Conservation (phyloP, 2,329 filamentous ascomycete genomes). For the Didymella sp. region DNA sequence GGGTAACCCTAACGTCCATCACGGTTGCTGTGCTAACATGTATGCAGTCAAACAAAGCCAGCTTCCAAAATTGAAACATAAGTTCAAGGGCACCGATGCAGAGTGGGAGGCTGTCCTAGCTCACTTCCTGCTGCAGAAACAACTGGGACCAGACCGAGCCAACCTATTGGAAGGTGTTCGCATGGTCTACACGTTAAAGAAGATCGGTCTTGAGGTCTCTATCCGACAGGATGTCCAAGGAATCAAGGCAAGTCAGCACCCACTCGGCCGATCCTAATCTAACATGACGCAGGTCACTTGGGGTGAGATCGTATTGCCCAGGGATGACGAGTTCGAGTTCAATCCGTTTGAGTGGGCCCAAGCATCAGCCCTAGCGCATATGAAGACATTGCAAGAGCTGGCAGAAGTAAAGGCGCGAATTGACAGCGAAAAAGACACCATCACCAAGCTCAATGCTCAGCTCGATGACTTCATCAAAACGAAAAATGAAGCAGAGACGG, state of each 20-base stretch:
- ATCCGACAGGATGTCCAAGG: conserved; percentile 68
- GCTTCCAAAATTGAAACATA: conserved; percentile 41
- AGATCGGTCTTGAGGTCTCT: conserved; percentile 64
- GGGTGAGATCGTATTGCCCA: conserved; percentile 67
- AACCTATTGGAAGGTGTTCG: conserved; percentile 63
- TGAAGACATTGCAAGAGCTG: conserved; percentile 55
- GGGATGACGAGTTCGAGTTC: conserved; percentile 65
- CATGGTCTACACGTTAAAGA: conserved; percentile 63
- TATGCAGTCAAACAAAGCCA: conserved; percentile 44
- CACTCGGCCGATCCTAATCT: conserved; percentile 12
- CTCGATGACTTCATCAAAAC: conserved; percentile 70
- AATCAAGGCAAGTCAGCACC: conserved; percentile 65
- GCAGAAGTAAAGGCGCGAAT: conserved; percentile 53
- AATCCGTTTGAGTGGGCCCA: conserved; percentile 75
- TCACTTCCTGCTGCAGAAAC: conserved; percentile 61
- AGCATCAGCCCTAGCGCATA: conserved; percentile 60
- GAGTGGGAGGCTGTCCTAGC: conserved; percentile 72
- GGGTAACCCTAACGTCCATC: conserved; percentile 41
- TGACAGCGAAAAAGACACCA: conserved; percentile 61
- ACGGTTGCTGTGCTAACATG: conserved; percentile 33
- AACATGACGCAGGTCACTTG: conserved; percentile 58
- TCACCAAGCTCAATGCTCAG: conserved; percentile 66
- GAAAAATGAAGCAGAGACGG: conserved; percentile 71
- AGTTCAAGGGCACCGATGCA: conserved; percentile 50
- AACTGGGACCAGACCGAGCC: conserved; percentile 52